Conservation (phyloP, 306 rosid species). For the Cucumis melo region DNA sequence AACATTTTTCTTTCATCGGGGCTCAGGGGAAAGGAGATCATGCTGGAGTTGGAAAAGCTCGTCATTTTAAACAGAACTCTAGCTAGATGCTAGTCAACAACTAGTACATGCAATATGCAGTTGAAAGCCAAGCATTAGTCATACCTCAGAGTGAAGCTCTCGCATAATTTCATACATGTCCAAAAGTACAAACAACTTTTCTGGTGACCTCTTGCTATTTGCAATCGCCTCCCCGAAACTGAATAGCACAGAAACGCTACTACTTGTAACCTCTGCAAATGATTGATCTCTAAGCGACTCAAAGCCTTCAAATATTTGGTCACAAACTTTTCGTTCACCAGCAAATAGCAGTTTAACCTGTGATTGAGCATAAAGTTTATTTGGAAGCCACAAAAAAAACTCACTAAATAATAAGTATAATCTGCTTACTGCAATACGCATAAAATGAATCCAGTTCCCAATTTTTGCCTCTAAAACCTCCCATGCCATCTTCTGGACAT, state of each 20-base stretch:
- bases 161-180: constrained; percentile 98
- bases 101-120: neutral
- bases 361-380: constrained; percentile 17
- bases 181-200: constrained; percentile 86
- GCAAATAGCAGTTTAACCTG: constrained; percentile 90
- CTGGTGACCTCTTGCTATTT: constrained; percentile 89
- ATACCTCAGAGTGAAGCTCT: constrained; percentile 93
- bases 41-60: neutral
- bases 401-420: neutral
- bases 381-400: neutral
- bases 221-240: constrained; percentile 98
- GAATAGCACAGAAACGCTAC: constrained; percentile 75
- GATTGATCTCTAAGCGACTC: constrained; percentile 79
- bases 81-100: neutral
- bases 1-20: neutral
- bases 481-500: constrained; percentile 94
- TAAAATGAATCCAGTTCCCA: constrained; percentile 97
- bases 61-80: neutral
- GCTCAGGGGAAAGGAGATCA: neutral
- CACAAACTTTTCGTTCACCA: constrained; percentile 87
- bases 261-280: constrained; percentile 85
- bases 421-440: constrained; percentile 85
- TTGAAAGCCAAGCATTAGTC: neutral
- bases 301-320: constrained; percentile 77
- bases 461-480: constrained; percentile 98